Evolutionary conservation across 2,329 filamentous ascomycete species (phyloP), one percentile per base, ranked within the genome.

Genomic region (Epichloe baconii): DNA sequence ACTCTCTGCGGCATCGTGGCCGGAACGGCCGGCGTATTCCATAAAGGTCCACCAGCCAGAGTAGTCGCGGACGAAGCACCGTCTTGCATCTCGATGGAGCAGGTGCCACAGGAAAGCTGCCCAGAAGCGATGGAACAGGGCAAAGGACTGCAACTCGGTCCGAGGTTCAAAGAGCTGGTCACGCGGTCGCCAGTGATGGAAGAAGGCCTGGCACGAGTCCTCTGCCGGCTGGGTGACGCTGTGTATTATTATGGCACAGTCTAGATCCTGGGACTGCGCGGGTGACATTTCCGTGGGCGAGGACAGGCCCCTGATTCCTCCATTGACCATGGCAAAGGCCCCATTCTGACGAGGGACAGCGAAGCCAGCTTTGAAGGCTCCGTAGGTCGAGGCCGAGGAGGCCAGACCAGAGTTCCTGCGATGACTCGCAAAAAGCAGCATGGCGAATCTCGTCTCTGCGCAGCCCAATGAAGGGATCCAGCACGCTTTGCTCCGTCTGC

Each of bases 41-140:
- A 46, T 41, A 49, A 54, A 38, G 35, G 40, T 26, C 52, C 47
- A 54, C 52, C 52, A 49, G 8, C 40, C 11, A 6, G 36, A 43
- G 7, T 5, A 23, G 23, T 50, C 34, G 12, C 41, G 19, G 21
- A 21, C 45, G 38, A 52, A 26, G 14, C 42, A 34, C 23, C 11
- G n/a, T 8, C 43, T 43, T 12, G 44, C 51, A 12, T 53, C n/a
- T 14, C 31, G 36, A 26, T 54, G 21, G 1, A 47, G 44, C 15
- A 48, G 21, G n/a, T 51, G 51, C 44, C 53, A 52, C 5, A 53
- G 44, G 21, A 48, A 53, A 1, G 53, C 45, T 42, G 42, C 45
- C 51, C 51, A 51, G 19, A 48, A 52, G 11, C 46, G 40, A 37
- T 40, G 44, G 19, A 43, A 46, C 11, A n/a, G 12, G 5, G 43